phyloP scores from a whole-genome alignment of 208 protist species.

The Phytomonas serpens region DNA sequence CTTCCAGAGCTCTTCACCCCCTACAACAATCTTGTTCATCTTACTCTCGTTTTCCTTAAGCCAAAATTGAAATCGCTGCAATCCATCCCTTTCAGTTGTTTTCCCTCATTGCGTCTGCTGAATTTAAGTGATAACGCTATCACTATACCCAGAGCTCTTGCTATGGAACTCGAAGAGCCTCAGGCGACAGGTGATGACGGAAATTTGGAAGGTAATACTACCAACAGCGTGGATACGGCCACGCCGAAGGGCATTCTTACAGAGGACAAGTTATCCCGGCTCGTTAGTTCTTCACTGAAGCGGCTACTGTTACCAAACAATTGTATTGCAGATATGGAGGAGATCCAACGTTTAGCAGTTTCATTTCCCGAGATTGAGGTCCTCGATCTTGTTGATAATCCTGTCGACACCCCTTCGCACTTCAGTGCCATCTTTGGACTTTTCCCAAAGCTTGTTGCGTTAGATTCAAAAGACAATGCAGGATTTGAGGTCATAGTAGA shows the following conservation, averaged over 20 bases:
- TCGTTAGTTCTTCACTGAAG: slow-evolving; percentile 20
- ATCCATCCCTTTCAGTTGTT: slow-evolving; percentile 21
- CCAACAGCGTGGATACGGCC: background rate
- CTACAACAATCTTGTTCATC: slow-evolving; percentile 42
- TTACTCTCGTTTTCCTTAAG: slow-evolving; percentile 61
- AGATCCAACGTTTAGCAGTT: slow-evolving; percentile 40
- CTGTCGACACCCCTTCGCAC: slow-evolving; percentile 28
- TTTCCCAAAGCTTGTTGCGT: slow-evolving; percentile 7
- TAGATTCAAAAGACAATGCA: slow-evolving; percentile 1
- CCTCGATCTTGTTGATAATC: slow-evolving; percentile 57
- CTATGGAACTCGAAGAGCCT: background rate
- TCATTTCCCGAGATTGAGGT: slow-evolving; percentile 58
- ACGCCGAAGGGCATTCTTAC: background rate
- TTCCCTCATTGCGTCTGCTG: slow-evolving; percentile 39
- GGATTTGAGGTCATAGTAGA: background rate
- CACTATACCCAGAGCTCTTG: slow-evolving; percentile 15
- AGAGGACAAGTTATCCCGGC: background rate
- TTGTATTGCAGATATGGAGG: slow-evolving; percentile 26
- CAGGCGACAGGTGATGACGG: background rate
- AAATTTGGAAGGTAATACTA: background rate
- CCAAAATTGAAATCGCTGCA: slow-evolving; percentile 31
- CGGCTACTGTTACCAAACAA: slow-evolving; percentile 74
- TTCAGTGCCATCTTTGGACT: slow-evolving; percentile 12
- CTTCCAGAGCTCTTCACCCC: slow-evolving; percentile 34
- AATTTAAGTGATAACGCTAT: slow-evolving; percentile 84